Evolutionary conservation across 1,284 basidiomycete genomes (phyloP).

Genomic region (Trichosporon ovoides): DNA sequence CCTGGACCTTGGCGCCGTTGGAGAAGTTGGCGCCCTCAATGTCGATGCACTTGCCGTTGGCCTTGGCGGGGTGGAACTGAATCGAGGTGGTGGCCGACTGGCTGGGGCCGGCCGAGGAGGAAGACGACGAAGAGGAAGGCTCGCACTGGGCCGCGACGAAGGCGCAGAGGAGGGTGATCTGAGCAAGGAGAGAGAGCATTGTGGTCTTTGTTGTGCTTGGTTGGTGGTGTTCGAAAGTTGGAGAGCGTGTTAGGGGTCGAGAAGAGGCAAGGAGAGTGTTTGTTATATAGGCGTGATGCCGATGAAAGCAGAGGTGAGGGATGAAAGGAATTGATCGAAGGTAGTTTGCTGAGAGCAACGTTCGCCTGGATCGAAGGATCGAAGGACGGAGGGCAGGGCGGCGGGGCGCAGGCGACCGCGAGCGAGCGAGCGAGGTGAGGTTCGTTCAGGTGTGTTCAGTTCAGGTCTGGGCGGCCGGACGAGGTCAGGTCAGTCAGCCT

Average conservation of each 20-base stretch:
- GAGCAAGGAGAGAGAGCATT: conserved; percentile 15
- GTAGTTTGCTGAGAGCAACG: too few species aligned
- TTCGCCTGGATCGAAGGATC: too few species aligned
- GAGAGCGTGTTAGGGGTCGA: not conserved
- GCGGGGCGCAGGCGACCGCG: too few species aligned
- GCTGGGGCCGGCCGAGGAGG: conserved; percentile 16
- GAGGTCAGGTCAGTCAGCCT: too few species aligned
- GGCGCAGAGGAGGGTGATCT: conserved; percentile 15
- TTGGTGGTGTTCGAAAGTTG: not conserved
- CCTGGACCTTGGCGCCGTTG: conserved; percentile 26
- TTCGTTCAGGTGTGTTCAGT: too few species aligned
- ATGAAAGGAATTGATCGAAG: not conserved
- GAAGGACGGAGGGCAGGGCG: too few species aligned
- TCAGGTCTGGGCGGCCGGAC: too few species aligned
- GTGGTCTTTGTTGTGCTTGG: too few species aligned
- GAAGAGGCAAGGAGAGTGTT: not conserved
- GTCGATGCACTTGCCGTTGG: conserved; percentile 19
- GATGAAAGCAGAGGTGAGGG: not conserved
- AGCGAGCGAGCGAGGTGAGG: too few species aligned
- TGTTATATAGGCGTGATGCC: conserved; percentile 1
- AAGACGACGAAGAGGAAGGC: conserved; percentile 10
- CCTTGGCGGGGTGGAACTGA: conserved; percentile 16
- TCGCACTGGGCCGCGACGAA: conserved; percentile 15
- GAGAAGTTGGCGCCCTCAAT: conserved; percentile 15
- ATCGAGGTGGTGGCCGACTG: not conserved